These are phyloP conservation scores for Coniochaeta sp. DNA, from an alignment of 2,329 filamentous ascomycete genomes.

Conservation along the genomic window DNA sequence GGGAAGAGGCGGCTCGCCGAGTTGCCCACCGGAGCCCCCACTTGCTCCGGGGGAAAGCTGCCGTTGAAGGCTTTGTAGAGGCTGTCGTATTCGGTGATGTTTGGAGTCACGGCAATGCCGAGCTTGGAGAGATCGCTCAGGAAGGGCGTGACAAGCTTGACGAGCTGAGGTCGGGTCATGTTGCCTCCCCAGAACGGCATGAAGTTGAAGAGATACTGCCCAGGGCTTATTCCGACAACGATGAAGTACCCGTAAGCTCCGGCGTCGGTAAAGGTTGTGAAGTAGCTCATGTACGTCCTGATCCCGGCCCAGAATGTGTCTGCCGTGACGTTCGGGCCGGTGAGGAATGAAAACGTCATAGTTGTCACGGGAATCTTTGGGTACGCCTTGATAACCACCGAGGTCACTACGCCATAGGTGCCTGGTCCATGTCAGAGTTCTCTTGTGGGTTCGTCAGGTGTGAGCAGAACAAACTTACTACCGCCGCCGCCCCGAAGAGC, in stretches of 20 bases:
- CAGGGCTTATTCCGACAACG: slow-evolving; percentile 5
- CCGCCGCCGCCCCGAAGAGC: slow-evolving; percentile 35
- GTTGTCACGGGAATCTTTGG: slow-evolving; percentile 14
- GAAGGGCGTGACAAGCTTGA: slow-evolving; percentile 9
- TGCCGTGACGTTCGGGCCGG: slow-evolving; percentile 38
- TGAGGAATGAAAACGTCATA: slow-evolving; percentile 19
- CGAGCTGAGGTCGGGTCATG: slow-evolving; percentile 5
- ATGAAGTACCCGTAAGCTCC: slow-evolving; percentile 20
- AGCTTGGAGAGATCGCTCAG: slow-evolving; percentile 8
- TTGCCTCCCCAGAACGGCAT: slow-evolving; percentile 13
- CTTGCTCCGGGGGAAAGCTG: slow-evolving; percentile 33
- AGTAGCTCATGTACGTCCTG: slow-evolving; percentile 14
- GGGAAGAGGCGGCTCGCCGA: slow-evolving; percentile 22
- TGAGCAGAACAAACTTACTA: slow-evolving; percentile 2
- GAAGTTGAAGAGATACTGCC: slow-evolving; percentile 10
- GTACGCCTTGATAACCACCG: slow-evolving; percentile 14
- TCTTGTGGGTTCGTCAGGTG: background rate
- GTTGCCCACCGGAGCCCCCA: slow-evolving; percentile 20
- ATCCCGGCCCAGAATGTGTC: slow-evolving; percentile 25
- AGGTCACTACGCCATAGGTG: slow-evolving; percentile 30
- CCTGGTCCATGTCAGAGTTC: slow-evolving; percentile 7
- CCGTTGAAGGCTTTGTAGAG: slow-evolving; percentile 43
- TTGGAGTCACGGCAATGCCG: slow-evolving; percentile 13
- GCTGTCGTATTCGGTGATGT: slow-evolving; percentile 15
- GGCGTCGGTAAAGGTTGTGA: slow-evolving; percentile 15